Evolutionary conservation across 352 stramenopile species (phyloP).

Genomic region (Phytophthora kernoviae): DNA sequence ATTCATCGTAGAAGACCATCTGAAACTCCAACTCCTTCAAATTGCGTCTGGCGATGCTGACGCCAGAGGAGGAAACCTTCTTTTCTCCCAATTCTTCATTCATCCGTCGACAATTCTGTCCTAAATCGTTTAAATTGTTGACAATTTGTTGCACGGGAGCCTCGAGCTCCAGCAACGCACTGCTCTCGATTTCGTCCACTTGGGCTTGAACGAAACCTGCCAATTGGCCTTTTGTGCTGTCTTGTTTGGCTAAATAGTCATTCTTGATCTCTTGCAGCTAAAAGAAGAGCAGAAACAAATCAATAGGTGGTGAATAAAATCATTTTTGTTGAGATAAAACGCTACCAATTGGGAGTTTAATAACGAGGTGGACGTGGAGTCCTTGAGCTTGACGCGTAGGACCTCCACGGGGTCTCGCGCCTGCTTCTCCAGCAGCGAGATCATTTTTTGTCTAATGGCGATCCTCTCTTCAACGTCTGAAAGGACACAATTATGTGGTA

Average conservation of each 20-base stretch:
- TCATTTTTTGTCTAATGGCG: conserved; percentile 50
- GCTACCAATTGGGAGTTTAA: conserved; percentile 84
- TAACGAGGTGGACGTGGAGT: conserved; percentile 80
- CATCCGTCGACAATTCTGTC: conserved; percentile 74
- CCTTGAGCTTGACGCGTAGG: conserved; percentile 81
- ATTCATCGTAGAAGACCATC: conserved; percentile 85
- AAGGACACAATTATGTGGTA: conserved; percentile 15
- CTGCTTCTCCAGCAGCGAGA: conserved; percentile 85
- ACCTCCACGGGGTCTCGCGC: conserved; percentile 83
- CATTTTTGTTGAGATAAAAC: too few species aligned
- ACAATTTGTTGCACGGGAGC: conserved; percentile 70
- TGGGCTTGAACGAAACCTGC: conserved; percentile 74
- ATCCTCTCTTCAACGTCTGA: conserved; percentile 9
- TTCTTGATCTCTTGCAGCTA: conserved; percentile 87
- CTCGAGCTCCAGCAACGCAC: conserved; percentile 68
- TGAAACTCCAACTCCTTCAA: conserved; percentile 80
- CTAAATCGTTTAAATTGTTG: conserved; percentile 56
- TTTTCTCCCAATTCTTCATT: conserved; percentile 86
- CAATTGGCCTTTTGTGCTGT: conserved; percentile 76
- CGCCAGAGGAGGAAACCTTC: conserved; percentile 68
- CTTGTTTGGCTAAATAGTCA: conserved; percentile 75
- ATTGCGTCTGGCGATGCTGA: conserved; percentile 83
- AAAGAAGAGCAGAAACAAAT: not conserved
- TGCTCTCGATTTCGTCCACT: conserved; percentile 88
- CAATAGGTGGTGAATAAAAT: conserved; percentile 1